Percentiles rank a stretch among this genome's conserved stretches.
Evolutionary conservation across 495 filamentous ascomycete genomes (phyloP).

Genomic region (Trichoderma orchidacearum): DNA sequence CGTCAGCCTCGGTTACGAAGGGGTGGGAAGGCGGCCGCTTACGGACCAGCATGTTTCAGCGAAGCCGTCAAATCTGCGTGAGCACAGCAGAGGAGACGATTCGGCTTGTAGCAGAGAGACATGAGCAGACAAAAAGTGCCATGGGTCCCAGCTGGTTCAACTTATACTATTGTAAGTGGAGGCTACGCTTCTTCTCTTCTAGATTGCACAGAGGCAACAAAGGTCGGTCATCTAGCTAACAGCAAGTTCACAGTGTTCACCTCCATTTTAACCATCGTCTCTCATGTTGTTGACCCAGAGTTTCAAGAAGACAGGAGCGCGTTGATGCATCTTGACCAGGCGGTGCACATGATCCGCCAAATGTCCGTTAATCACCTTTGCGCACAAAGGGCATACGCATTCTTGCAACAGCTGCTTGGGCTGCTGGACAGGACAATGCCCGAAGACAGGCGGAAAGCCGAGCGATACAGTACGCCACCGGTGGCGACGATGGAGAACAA

Average conservation of each 20-base stretch:
- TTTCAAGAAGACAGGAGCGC: constrained; percentile 2
- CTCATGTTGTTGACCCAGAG: constrained; percentile 5
- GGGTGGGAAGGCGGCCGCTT: not conserved
- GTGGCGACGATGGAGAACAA: not conserved
- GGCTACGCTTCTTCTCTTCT: not conserved
- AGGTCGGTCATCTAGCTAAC: too few species aligned
- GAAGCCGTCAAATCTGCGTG: constrained; percentile 4
- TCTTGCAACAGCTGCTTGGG: constrained; percentile 4
- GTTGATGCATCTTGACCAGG: constrained; percentile 4
- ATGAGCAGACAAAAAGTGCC: constrained; percentile 4
- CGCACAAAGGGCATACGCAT: constrained; percentile 4
- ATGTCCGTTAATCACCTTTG: constrained; percentile 5
- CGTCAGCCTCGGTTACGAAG: not conserved
- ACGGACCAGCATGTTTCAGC: constrained; percentile 1
- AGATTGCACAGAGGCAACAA: too few species aligned
- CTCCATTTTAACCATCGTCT: constrained; percentile 3
- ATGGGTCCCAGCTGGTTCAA: constrained; percentile 6
- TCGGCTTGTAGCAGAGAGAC: constrained; percentile 2
- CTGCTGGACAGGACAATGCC: constrained; percentile 5
- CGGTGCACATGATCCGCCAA: constrained; percentile 5
- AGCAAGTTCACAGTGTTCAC: not conserved
- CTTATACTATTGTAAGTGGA: constrained; percentile 3
- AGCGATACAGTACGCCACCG: constrained; percentile 2
- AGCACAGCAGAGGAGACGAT: constrained; percentile 3
- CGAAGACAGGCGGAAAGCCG: not conserved